phyloP scores from a whole-genome alignment of 2,329 filamentous ascomycete genomes.

The Claviceps humidiphila region DNA sequence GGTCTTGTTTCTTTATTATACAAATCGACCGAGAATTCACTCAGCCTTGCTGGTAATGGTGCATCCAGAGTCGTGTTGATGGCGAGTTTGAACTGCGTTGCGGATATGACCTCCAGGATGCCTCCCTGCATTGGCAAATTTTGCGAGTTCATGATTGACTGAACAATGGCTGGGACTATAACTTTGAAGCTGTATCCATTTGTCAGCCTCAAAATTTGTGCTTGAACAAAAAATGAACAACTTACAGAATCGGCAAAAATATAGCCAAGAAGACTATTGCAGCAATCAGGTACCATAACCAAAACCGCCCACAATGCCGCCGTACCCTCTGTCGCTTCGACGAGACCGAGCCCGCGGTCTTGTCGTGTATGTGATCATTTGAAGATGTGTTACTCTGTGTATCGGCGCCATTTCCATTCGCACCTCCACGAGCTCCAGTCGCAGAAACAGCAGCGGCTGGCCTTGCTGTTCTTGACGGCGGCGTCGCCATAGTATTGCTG shows the following conservation, averaged over 20 bases:
- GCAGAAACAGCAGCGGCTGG: background rate
- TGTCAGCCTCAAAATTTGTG: background rate
- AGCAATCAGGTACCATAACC: conserved; percentile 30
- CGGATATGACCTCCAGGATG: conserved; percentile 19
- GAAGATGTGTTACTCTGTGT: conserved; percentile 1
- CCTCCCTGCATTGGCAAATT: conserved; percentile 25
- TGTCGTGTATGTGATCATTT: conserved; percentile 4
- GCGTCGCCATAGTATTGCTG: background rate
- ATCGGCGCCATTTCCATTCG: background rate
- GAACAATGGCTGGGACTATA: conserved; percentile 32
- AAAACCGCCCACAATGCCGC: conserved; percentile 28
- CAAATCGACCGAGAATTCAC: conserved; percentile 24
- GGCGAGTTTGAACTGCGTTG: conserved; percentile 21
- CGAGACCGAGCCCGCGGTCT: background rate
- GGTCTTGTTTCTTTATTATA: conserved; percentile 24
- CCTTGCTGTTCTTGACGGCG: background rate
- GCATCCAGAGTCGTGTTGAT: conserved; percentile 24
- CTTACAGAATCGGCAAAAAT: conserved; percentile 32
- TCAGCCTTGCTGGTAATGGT: conserved; percentile 23
- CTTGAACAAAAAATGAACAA: background rate
- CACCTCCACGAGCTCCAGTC: background rate
- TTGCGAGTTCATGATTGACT: conserved; percentile 28
- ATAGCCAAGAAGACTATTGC: conserved; percentile 29
- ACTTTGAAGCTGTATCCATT: conserved; percentile 26
- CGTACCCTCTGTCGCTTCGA: conserved; percentile 24